Evolutionary conservation across 192 early-diverging fungal species (phyloP).

Genomic region (Backusella psychrophila): DNA sequence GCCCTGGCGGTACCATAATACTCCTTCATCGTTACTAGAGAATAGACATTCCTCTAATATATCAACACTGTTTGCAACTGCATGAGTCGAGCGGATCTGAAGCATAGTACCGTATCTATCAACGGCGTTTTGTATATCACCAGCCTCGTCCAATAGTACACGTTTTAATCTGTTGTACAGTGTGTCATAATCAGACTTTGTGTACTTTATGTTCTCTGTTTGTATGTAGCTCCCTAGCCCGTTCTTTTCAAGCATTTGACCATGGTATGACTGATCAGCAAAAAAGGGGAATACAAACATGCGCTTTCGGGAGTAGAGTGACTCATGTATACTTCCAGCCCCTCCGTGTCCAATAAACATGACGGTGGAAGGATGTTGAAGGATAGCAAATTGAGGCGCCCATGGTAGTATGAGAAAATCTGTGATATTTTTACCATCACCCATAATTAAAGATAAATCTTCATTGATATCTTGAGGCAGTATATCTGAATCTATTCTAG

Average conservation of each 20-base stretch:
- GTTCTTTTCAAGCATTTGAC: background rate
- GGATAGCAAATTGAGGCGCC: constrained; percentile 32
- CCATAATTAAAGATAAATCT: too few species aligned
- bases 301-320: constrained; percentile 24
- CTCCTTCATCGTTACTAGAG: background rate
- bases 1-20: background rate
- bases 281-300: constrained; percentile 32
- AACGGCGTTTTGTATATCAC: background rate
- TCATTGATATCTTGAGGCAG: background rate
- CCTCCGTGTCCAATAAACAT: constrained; percentile 35
- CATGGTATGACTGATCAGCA: constrained; percentile 25
- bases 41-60: constrained; percentile 25
- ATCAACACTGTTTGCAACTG: constrained; percentile 8
- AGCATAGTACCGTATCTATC: background rate
- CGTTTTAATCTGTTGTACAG: background rate
- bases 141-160: background rate
- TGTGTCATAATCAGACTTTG: background rate
- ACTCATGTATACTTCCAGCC: constrained; percentile 24
- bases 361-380: constrained; percentile 21
- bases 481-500: background rate
- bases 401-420: constrained; percentile 11
- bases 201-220: background rate
- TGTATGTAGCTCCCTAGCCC: background rate
- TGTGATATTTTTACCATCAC: too few species aligned
- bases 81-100: constrained; percentile 10